Evolutionary conservation across 1,284 basidiomycete genomes (phyloP), one percentile per base, ranked within the genome.

Genomic region (Rhodotorula sp.): DNA sequence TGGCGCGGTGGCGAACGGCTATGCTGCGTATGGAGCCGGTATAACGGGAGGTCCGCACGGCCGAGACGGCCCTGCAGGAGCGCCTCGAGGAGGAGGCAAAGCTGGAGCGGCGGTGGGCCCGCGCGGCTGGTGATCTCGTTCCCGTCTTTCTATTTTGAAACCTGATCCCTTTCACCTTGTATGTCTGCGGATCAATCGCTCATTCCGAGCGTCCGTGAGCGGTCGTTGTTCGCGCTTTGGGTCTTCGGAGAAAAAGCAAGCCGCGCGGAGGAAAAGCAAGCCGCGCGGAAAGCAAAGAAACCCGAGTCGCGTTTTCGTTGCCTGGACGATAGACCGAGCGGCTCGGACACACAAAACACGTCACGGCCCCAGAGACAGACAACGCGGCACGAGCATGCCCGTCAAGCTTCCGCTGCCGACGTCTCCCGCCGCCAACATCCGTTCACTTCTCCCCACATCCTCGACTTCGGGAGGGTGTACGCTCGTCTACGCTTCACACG

Each of bases 401-500:
- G 7, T 26, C 15, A n/a, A 60, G 4, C 45, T 58, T 1, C 66
- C 60, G 2, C 26, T 70, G 10, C 69, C 65, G 29, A 59, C 56
- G 4, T 64, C 66, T 12, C 6, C 62, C 0, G 26, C 49, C 1
- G 44, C 51, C 17, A 30, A 66, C 18, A 58, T 71, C 51, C n/a
- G 60, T 5, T 48, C 62, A 24, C 66, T 71, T 3, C n/a, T 71
- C 30, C 60, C 66, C 29, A 29, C 54, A 12, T 44, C 63, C 24
- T 53, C 60, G 8, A 54, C 26, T 15, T 29, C 17, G 8, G 26
- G 26, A n/a, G 53, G 53, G 26, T 54, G 53, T 26, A 55, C 49
- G 58, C 67, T 80, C 54, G 66, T 81, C 49, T 77, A 68, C 60
- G 44, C 75, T 17, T 76, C 77, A 2, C 75, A 78, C 29, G 57